A percentile compares a stretch with the other conserved stretches of the same genome.
Conservation (phyloP, 23 red algal species). For the Gracilaria caudata region DNA sequence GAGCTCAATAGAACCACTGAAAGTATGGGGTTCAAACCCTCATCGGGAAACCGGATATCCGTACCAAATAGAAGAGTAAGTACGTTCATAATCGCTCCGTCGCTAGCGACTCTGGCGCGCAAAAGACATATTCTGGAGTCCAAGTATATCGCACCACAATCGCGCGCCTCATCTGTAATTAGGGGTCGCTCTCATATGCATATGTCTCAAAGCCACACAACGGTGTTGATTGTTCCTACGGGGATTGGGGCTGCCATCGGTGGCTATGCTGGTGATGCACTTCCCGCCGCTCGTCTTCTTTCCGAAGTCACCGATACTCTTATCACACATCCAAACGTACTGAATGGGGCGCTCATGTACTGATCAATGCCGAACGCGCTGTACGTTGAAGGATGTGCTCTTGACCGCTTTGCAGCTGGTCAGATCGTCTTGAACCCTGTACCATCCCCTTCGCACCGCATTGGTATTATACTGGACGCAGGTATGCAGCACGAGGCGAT, state of each 20-base stretch:
- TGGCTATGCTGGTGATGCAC: constrained; percentile 92
- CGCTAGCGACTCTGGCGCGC: background rate
- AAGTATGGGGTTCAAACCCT: background rate
- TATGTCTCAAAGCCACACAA: constrained; percentile 44
- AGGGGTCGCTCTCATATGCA: background rate
- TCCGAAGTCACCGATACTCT: constrained; percentile 79
- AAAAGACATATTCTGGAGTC: background rate
- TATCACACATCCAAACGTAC: constrained; percentile 96
- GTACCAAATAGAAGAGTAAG: background rate
- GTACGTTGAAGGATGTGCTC: constrained; percentile 94
- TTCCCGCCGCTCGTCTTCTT: constrained; percentile 82
- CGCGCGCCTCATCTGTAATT: background rate
- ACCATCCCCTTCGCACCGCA: constrained; percentile 45
- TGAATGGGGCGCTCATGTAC: constrained; percentile 96
- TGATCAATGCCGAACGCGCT: constrained; percentile 88
- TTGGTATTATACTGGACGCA: constrained; percentile 87
- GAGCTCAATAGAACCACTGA: too few species aligned
- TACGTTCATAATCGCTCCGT: background rate
- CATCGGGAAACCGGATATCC: background rate
- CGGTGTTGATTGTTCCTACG: constrained; percentile 87
- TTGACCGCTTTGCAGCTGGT: constrained; percentile 86
- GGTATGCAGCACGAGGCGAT: constrained; percentile 63
- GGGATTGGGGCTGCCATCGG: constrained; percentile 88
- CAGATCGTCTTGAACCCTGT: constrained; percentile 63
- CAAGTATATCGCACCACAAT: background rate